Evolutionary conservation across 208 protist species (phyloP).

Genomic region (Spongospora subterranea): DNA sequence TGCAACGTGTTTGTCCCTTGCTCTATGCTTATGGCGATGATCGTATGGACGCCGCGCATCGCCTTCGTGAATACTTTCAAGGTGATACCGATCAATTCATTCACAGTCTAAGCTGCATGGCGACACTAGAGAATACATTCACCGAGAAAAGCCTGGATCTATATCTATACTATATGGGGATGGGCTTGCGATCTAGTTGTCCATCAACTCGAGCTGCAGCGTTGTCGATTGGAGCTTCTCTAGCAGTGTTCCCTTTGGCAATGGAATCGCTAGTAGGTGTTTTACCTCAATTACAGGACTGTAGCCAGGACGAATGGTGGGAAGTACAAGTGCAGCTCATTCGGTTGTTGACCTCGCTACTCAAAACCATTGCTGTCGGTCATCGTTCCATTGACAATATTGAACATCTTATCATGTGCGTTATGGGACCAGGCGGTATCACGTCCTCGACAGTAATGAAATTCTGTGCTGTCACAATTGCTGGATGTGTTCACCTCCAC

Average conservation of each 20-base stretch:
- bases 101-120: neutral
- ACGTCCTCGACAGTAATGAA: neutral
- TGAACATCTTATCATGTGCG: neutral
- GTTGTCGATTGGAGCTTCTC: neutral
- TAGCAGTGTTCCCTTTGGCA: neutral
- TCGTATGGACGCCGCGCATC: constrained; percentile 35
- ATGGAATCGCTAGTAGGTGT: neutral
- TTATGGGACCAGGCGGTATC: neutral
- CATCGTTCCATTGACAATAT: neutral
- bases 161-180: constrained; percentile 21
- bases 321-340: neutral
- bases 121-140: neutral
- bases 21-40: constrained; percentile 3
- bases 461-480: neutral
- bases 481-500: neutral
- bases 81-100: constrained; percentile 15
- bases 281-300: neutral
- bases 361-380: neutral
- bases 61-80: constrained; percentile 46
- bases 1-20: constrained; percentile 2
- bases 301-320: neutral
- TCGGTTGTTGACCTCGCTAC: neutral
- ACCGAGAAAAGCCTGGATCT: neutral
- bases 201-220: neutral
- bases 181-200: neutral